Conservation (phyloP, 768 basidiomycete genomes). For the Agrocybe praecox region DNA sequence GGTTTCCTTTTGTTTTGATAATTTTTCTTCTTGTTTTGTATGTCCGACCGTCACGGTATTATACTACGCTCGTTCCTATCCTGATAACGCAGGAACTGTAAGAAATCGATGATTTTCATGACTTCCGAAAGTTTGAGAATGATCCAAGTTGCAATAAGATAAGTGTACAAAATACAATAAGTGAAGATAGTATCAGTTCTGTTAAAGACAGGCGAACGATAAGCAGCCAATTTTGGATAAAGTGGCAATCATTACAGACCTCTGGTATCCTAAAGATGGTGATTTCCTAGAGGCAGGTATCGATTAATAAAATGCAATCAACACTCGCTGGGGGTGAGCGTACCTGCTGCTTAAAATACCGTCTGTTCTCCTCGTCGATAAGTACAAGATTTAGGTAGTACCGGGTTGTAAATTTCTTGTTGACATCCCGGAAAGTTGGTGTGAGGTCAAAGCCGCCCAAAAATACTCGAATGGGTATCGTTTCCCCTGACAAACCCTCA, state of each 20-base stretch:
- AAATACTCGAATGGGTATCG: slow-evolving; percentile 97
- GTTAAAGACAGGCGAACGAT: background rate
- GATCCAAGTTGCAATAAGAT: slow-evolving; percentile 13
- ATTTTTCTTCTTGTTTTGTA: background rate
- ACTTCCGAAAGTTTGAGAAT: background rate
- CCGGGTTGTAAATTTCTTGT: slow-evolving; percentile 97
- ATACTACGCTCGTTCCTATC: slow-evolving; percentile 2
- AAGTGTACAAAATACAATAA: slow-evolving; percentile 19
- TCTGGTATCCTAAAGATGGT: slow-evolving; percentile 91
- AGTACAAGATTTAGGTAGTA: slow-evolving; percentile 98
- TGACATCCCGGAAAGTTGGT: slow-evolving; percentile 97
- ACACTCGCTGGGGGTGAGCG: slow-evolving; percentile 6
- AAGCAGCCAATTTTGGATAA: no score
- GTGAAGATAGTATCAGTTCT: slow-evolving; percentile 16
- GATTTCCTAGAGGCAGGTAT: slow-evolving; percentile 58
- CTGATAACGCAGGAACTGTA: background rate
- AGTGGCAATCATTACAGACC: slow-evolving; percentile 42
- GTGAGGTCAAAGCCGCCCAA: slow-evolving; percentile 98
- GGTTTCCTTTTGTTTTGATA: background rate
- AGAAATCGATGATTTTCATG: background rate
- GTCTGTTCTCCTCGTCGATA: slow-evolving; percentile 96
- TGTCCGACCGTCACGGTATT: background rate
- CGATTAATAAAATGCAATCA: background rate
- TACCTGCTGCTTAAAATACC: slow-evolving; percentile 98
- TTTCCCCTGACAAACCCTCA: slow-evolving; percentile 68